A percentile compares a stretch with the other conserved stretches of the same genome.
phyloP scores from a whole-genome alignment of 2,329 filamentous ascomycete species.

The Cadophora gregata region DNA sequence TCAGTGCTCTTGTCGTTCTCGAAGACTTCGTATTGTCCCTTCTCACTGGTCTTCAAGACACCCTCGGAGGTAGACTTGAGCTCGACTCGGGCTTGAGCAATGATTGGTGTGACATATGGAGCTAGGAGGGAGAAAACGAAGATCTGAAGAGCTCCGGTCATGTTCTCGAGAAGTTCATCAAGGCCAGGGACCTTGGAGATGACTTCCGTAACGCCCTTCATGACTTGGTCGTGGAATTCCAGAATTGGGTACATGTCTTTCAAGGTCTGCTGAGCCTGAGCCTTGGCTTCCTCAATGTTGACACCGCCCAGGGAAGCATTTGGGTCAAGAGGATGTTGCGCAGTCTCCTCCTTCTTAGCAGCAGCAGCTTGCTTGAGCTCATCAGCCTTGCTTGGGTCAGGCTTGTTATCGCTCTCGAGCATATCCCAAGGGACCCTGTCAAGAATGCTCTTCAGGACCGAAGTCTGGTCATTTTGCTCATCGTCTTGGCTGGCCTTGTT shows the following conservation, averaged over 20 bases:
- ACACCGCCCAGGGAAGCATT: constrained; percentile 63
- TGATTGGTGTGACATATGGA: constrained; percentile 26
- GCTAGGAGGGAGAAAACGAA: constrained; percentile 26
- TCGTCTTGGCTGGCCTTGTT: constrained; percentile 18
- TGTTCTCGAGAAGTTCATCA: constrained; percentile 59
- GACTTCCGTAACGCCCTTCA: constrained; percentile 19
- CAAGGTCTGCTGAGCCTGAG: constrained; percentile 19
- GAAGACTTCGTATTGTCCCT: constrained; percentile 26
- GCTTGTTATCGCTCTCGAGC: constrained; percentile 23
- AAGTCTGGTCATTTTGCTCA: constrained; percentile 24
- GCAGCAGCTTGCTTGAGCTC: constrained; percentile 19
- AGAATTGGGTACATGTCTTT: constrained; percentile 47
- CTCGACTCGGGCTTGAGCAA: constrained; percentile 24
- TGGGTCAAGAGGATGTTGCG: constrained; percentile 54
- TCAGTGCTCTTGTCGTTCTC: constrained; percentile 53
- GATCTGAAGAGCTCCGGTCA: constrained; percentile 23
- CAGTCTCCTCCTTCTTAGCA: constrained; percentile 20
- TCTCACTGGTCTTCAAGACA: constrained; percentile 26
- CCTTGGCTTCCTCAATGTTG: constrained; percentile 24
- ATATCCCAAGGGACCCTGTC: constrained; percentile 27
- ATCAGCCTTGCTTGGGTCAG: constrained; percentile 21
- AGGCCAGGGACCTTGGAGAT: constrained; percentile 25
- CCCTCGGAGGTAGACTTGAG: constrained; percentile 24
- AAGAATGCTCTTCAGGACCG: constrained; percentile 18
- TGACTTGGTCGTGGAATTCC: constrained; percentile 78